Percentiles rank a stretch among this genome's conserved stretches.
phyloP scores from a whole-genome alignment of 495 filamentous ascomycete genomes.

The Recurvomyces mirabilis region DNA sequence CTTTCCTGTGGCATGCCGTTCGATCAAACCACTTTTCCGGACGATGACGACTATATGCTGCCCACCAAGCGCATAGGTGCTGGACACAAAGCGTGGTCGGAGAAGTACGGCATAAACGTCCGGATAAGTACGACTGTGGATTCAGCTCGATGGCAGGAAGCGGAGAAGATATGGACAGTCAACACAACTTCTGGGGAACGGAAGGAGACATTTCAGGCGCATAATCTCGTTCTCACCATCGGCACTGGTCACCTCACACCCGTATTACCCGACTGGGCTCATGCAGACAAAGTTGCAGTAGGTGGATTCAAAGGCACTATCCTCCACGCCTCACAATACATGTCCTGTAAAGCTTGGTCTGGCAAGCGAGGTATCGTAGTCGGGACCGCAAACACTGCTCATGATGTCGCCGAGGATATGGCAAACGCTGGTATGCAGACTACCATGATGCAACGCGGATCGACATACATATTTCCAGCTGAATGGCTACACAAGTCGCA shows the following conservation, averaged over 20 bases:
- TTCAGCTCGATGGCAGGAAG: constrained; percentile 23
- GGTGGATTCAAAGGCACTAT: constrained; percentile 27
- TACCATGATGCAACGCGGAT: constrained; percentile 34
- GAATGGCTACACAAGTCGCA: constrained; percentile 17
- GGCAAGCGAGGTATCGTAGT: constrained; percentile 34
- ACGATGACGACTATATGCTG: constrained; percentile 29
- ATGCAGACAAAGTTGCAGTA: background rate
- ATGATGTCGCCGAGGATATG: constrained; percentile 39
- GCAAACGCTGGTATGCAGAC: constrained; percentile 28
- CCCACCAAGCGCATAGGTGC: constrained; percentile 29
- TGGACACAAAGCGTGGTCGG: constrained; percentile 29
- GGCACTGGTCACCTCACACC: constrained; percentile 9
- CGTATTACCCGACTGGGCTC: constrained; percentile 4
- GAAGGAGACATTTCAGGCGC: constrained; percentile 4
- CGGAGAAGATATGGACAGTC: constrained; percentile 26
- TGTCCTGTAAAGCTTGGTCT: constrained; percentile 23
- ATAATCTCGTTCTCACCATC: constrained; percentile 11
- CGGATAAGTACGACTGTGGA: constrained; percentile 26
- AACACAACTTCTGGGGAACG: background rate
- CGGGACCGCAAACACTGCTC: constrained; percentile 38
- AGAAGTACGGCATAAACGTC: constrained; percentile 31
- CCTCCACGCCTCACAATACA: constrained; percentile 32
- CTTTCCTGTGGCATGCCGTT: constrained; percentile 31
- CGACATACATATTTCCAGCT: constrained; percentile 26
- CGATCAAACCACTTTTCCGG: constrained; percentile 28